Conservation (phyloP, 108 stramenopile species). For the Skeletonema menzelii region DNA sequence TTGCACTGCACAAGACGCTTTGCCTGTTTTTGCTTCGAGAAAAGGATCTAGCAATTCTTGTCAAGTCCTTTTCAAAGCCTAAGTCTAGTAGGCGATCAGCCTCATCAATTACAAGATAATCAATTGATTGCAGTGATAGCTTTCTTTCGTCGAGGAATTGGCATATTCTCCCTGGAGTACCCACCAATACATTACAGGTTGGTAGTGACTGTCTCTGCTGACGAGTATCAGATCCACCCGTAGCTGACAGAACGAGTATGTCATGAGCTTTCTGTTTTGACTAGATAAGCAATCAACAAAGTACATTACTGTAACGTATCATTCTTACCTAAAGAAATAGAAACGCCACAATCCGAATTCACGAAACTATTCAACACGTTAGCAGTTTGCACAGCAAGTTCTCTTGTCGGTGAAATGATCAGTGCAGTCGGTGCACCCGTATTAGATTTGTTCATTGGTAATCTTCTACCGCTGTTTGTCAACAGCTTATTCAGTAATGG, state of each 20-base stretch:
- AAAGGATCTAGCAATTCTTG: constrained; percentile 49
- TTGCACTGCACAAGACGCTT: constrained; percentile 77
- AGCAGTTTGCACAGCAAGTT: constrained; percentile 12
- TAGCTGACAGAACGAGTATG: neutral
- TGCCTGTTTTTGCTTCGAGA: constrained; percentile 30
- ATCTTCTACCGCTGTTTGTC: neutral
- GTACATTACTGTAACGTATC: neutral
- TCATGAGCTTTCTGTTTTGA: neutral
- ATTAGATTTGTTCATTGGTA: neutral
- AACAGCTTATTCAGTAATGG: neutral
- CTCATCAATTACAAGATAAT: constrained; percentile 93
- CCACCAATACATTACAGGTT: constrained; percentile 29
- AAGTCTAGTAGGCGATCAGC: constrained; percentile 92
- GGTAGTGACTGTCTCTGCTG: constrained; percentile 2
- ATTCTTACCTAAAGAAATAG: neutral
- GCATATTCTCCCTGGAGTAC: constrained; percentile 37
- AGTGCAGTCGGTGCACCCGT: constrained; percentile 42
- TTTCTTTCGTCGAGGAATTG: constrained; percentile 27
- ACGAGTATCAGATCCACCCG: neutral
- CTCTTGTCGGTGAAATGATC: constrained; percentile 69
- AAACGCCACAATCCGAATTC: neutral
- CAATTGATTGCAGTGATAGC: constrained; percentile 24
- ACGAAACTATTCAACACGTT: neutral
- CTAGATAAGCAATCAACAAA: neutral
- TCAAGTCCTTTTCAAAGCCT: constrained; percentile 84